Conservation (phyloP, 225 moss, liverwort and hornwort genomes). For the Takakia lepidozioides region DNA sequence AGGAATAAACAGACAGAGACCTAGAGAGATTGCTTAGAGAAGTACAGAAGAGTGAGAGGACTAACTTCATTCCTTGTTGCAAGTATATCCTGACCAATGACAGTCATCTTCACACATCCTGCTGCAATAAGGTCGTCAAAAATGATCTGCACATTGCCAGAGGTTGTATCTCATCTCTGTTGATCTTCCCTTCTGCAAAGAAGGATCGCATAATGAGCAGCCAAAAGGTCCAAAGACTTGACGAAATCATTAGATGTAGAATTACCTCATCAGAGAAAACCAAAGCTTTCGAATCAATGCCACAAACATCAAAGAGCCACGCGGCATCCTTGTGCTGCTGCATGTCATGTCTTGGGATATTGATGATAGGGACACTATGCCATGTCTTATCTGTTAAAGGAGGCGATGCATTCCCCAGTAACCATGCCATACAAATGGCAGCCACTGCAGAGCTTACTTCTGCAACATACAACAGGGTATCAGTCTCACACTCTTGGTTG, state of each 20-base stretch:
- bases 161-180: not conserved
- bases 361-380: slow-evolving; percentile 40
- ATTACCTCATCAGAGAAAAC: slow-evolving; percentile 49
- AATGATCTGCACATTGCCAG: slow-evolving; percentile 20
- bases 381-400: slow-evolving; percentile 29
- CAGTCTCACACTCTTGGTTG: too few relatives aligned
- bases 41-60: not conserved
- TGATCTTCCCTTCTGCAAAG: not conserved
- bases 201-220: not conserved
- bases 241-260: too few relatives aligned
- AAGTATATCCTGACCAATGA: slow-evolving; percentile 34
- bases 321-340: slow-evolving; percentile 43
- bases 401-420: slow-evolving; percentile 24
- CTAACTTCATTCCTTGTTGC: slow-evolving; percentile 33
- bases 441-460: slow-evolving; percentile 51
- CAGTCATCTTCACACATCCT: slow-evolving; percentile 35
- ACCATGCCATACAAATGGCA: slow-evolving; percentile 44
- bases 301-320: slow-evolving; percentile 52
- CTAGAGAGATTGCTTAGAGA: not conserved
- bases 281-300: slow-evolving; percentile 37
- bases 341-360: slow-evolving; percentile 42
- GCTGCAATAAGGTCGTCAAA: slow-evolving; percentile 16
- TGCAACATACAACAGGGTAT: too few relatives aligned
- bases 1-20: not conserved
- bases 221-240: too few relatives aligned